phyloP scores from a whole-genome alignment of 805 yeast genomes.

The Sugiyamaella americana region DNA sequence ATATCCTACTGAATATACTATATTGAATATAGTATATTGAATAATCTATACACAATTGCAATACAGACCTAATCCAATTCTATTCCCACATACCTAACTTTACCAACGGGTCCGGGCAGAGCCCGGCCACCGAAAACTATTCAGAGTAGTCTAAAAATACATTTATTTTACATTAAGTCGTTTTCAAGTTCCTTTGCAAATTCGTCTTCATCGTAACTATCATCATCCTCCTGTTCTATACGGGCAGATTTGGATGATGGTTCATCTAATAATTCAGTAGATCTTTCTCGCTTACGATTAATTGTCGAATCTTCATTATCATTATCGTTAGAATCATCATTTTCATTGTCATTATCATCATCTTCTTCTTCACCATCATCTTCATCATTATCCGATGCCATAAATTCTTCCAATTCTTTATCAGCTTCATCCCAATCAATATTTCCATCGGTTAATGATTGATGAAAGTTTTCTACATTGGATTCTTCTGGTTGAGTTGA shows the following conservation, averaged over 20 bases:
- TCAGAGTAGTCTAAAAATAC: too few relatives aligned
- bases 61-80: too few relatives aligned
- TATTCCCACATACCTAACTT: too few relatives aligned
- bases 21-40: too few relatives aligned
- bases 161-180: slow-evolving; percentile 21
- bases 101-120: too few relatives aligned
- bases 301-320: slow-evolving; percentile 15
- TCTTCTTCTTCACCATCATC: slow-evolving; percentile 28
- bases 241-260: background rate
- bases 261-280: slow-evolving; percentile 3
- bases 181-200: slow-evolving; percentile 28
- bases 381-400: slow-evolving; percentile 27
- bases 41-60: too few relatives aligned
- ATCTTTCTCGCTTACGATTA: slow-evolving; percentile 3
- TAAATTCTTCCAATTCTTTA: slow-evolving; percentile 51
- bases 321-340: slow-evolving; percentile 24
- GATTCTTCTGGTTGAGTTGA: slow-evolving; percentile 9
- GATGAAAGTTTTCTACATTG: slow-evolving; percentile 12
- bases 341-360: slow-evolving; percentile 29
- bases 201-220: slow-evolving; percentile 25
- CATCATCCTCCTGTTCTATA: slow-evolving; percentile 10
- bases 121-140: too few relatives aligned
- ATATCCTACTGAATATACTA: too few relatives aligned
- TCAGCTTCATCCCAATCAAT: slow-evolving; percentile 47
- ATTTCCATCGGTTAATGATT: slow-evolving; percentile 27